phyloP scores from a whole-genome alignment of 2,329 filamentous ascomycete species.

The Graphiopsis chlorocephala region DNA sequence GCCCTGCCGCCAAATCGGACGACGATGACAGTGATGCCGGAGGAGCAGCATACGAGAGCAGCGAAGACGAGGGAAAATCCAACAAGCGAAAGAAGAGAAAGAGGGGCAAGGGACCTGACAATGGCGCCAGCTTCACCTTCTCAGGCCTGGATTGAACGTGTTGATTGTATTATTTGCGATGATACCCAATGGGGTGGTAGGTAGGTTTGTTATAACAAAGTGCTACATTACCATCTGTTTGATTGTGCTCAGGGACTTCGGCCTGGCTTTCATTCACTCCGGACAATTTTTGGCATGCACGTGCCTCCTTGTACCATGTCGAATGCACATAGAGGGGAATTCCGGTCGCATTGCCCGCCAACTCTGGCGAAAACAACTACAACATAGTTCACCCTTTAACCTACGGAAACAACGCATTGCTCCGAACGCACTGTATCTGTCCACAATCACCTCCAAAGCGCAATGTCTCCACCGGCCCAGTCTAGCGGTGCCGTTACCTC shows the following conservation, averaged over 20 bases:
- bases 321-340: not conserved
- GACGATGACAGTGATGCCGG: slow-evolving; percentile 38
- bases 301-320: not conserved
- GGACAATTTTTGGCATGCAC: not conserved
- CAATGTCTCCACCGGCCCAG: not conserved
- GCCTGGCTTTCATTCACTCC: not conserved
- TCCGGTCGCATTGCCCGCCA: not conserved
- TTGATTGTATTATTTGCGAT: slow-evolving; percentile 5
- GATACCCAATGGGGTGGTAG: slow-evolving; percentile 10
- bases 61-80: slow-evolving; percentile 44
- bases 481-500: not conserved
- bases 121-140: slow-evolving; percentile 27
- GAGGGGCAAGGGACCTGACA: slow-evolving; percentile 34
- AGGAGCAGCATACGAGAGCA: slow-evolving; percentile 36
- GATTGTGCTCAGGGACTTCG: not conserved
- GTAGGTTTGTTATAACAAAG: not conserved
- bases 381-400: not conserved
- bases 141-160: slow-evolving; percentile 28
- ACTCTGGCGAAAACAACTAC: not conserved
- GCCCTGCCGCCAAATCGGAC: slow-evolving; percentile 50
- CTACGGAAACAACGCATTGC: not conserved
- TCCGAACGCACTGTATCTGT: not conserved
- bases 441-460: not conserved
- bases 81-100: slow-evolving; percentile 45
- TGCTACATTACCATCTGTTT: not conserved